These are phyloP conservation scores for Oemleria cerasiformis DNA, from an alignment of 306 rosid species.

Conservation along the genomic window DNA sequence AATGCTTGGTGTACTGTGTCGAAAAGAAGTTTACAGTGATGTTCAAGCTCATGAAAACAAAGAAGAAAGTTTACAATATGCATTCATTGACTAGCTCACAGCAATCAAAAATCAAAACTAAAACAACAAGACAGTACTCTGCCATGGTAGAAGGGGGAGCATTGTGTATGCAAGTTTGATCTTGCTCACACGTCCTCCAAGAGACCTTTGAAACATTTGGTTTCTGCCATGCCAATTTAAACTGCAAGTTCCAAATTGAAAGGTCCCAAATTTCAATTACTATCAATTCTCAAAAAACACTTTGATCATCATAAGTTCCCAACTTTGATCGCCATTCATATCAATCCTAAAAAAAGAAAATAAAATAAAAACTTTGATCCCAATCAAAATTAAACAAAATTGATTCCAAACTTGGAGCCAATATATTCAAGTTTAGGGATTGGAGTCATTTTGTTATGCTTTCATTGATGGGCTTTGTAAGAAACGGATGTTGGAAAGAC, in stretches of 20 bases:
- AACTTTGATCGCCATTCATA: not conserved
- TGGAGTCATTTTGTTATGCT: too few relatives aligned
- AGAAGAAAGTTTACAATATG: conserved; percentile 22
- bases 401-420: not conserved
- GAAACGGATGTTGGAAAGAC: too few relatives aligned
- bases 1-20: conserved; percentile 64
- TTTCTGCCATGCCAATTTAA: conserved; percentile 99
- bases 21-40: conserved; percentile 79
- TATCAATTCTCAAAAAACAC: not conserved
- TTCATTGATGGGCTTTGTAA: too few relatives aligned
- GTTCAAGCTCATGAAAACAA: conserved; percentile 55
- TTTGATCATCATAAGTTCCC: too few relatives aligned
- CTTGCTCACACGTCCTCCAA: conserved; percentile 78
- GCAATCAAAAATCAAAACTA: not conserved
- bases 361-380: not conserved
- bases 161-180: conserved; percentile 92
- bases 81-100: conserved; percentile 8
- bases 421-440: too few relatives aligned
- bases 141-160: conserved; percentile 90
- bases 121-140: conserved; percentile 28
- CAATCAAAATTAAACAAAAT: not conserved
- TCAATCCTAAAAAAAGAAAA: not conserved
- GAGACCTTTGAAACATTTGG: conserved; percentile 84
- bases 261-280: not conserved
- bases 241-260: conserved; percentile 49